Evolutionary conservation across 108 stramenopile species (phyloP).

Genomic region (Aureococcus anophagefferens): DNA sequence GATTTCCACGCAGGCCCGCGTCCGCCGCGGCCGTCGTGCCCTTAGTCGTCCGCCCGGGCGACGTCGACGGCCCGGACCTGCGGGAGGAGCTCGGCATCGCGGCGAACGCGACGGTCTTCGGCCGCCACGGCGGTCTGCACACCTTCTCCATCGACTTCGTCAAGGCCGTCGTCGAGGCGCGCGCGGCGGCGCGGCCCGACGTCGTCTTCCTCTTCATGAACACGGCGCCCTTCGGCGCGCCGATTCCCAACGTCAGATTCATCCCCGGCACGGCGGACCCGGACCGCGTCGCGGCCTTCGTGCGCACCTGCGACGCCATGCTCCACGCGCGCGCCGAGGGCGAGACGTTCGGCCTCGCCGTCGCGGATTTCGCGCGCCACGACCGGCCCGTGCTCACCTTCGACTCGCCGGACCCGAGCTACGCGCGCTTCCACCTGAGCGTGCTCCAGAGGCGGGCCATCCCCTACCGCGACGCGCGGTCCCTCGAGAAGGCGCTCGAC

Average conservation of each 20-base stretch:
- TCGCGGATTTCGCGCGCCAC: background rate
- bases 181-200: background rate
- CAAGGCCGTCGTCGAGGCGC: no score
- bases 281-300: background rate
- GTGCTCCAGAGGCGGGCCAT: background rate
- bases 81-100: background rate
- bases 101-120: background rate
- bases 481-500: no score
- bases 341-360: slow-evolving; percentile 1
- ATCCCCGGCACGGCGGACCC: background rate
- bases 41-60: background rate
- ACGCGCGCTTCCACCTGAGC: background rate
- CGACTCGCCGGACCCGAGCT: background rate
- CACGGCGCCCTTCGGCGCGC: background rate
- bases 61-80: background rate
- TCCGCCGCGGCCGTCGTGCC: background rate
- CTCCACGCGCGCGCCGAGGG: background rate
- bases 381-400: background rate
- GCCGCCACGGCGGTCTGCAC: background rate
- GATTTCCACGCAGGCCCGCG: no score
- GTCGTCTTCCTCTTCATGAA: background rate
- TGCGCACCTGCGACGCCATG: slow-evolving; percentile 4
- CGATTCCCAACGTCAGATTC: background rate
- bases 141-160: background rate
- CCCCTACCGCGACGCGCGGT: no score